phyloP scores from a whole-genome alignment of 768 basidiomycete species.

The Amanita subjunquillea region DNA sequence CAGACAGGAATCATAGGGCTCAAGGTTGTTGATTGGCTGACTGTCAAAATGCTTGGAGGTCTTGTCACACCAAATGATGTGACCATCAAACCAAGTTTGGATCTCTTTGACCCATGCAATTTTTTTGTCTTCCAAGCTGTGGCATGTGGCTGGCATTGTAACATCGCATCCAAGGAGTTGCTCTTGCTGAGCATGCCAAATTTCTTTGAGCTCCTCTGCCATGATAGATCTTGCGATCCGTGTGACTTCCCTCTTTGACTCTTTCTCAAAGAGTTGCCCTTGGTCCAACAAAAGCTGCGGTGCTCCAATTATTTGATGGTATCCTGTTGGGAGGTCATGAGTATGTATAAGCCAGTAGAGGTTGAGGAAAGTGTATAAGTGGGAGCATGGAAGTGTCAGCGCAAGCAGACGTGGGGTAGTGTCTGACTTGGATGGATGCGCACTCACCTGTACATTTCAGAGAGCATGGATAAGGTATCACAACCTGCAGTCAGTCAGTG shows the following conservation, averaged over 20 bases:
- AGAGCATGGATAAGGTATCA: too few species aligned
- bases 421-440: too few species aligned
- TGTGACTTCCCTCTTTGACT: neutral
- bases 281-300: neutral
- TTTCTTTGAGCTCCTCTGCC: neutral
- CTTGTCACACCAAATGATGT: neutral
- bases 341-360: too few species aligned
- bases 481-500: too few species aligned
- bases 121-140: neutral
- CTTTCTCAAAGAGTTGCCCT: neutral
- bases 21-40: neutral
- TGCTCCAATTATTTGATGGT: neutral
- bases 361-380: too few species aligned
- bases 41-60: neutral
- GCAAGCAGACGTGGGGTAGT: too few species aligned
- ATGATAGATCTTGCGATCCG: neutral
- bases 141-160: neutral
- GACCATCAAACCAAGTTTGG: neutral
- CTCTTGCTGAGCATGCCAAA: too few species aligned
- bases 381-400: too few species aligned
- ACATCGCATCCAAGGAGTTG: neutral
- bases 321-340: too few species aligned
- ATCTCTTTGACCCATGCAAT: neutral
- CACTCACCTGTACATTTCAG: neutral
- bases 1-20: too few species aligned